These are phyloP conservation scores for Drechslerella coelobrocha DNA, from an alignment of 2,329 filamentous ascomycete species.

Conservation along the genomic window DNA sequence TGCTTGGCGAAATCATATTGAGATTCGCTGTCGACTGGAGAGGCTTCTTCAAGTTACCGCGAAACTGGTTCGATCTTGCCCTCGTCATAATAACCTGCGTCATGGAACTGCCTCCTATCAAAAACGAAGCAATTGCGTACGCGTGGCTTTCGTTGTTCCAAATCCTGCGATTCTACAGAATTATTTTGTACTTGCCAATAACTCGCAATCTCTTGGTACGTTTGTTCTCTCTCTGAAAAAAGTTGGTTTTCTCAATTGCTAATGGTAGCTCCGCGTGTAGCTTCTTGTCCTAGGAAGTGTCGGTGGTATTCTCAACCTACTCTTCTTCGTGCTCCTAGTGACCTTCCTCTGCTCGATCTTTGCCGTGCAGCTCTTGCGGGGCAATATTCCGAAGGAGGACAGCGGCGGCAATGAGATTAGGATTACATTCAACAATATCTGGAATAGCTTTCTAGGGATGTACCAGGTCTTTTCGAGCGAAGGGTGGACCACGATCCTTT, in stretches of 20 bases:
- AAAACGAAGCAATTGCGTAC: slow-evolving; percentile 73
- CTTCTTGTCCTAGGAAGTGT: slow-evolving; percentile 86
- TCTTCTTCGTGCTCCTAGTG: slow-evolving; percentile 94
- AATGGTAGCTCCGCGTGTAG: slow-evolving; percentile 54
- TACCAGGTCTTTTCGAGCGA: slow-evolving; percentile 96
- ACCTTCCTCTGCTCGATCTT: slow-evolving; percentile 94
- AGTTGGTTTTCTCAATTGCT: slow-evolving; percentile 30
- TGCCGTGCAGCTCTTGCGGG: slow-evolving; percentile 88
- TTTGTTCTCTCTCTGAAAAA: slow-evolving; percentile 11
- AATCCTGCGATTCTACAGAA: slow-evolving; percentile 86
- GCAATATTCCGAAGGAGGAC: slow-evolving; percentile 75
- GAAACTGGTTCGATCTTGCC: slow-evolving; percentile 79
- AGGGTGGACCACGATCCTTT: slow-evolving; percentile 90
- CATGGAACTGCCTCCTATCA: slow-evolving; percentile 84
- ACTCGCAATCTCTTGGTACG: slow-evolving; percentile 81
- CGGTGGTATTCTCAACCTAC: slow-evolving; percentile 88
- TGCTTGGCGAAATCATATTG: slow-evolving; percentile 81
- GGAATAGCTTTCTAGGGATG: slow-evolving; percentile 96
- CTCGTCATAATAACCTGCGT: slow-evolving; percentile 82
- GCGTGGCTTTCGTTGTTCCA: slow-evolving; percentile 92
- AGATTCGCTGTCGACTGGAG: slow-evolving; percentile 82
- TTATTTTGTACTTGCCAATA: slow-evolving; percentile 86
- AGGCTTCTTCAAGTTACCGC: slow-evolving; percentile 74
- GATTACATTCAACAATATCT: slow-evolving; percentile 87
- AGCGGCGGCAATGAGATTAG: slow-evolving; percentile 68